Base-by-base conservation (phyloP, 352 stramenopile genomes). In the Phytophthora kernoviae region DNA sequence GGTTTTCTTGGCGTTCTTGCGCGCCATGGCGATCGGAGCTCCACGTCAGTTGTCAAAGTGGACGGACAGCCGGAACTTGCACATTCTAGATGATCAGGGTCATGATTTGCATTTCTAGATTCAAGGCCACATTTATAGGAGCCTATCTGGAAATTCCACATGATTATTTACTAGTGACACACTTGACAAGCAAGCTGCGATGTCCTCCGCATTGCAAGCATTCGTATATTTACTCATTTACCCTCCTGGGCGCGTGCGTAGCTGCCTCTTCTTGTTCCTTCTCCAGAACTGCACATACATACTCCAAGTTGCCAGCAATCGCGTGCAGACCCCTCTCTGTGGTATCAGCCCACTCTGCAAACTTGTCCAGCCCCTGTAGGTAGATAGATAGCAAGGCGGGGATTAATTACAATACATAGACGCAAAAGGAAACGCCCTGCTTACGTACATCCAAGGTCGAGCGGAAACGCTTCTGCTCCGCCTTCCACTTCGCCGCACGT, bases 241-340 rank as follows among this genome's bases (percentile, higher is more conserved):
- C 36, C 63, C 45, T 68, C 46, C 46, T 68, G 52, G n/a, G 45
- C 64, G 22, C 55, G 60, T 14, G 53, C 42, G 27, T 69, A 67
- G 40, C 42, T 17, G 45, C 43, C 2, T 12, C 33, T 33, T 75
- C 65, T 41, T 75, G 60, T 36, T 85, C 75, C 41, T 79, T 82
- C 54, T 91, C 79, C 34, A 91, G 67, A 34, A 91, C 81, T 11
- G 77, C 61, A 49, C 65, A 83, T 14, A 91, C 77, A 51, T 91
- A 89, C 57, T 91, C 81, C 21, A 88, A 59, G 32, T 91, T 91
- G 12, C 79, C 75, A 40, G 81, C 75, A 41, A 91, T 76, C 4
- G 58, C 64, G 33, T 79, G 73, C 40, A 91, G 56, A 49, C 85
- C 75, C 11, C 37, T 68, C 49, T 91, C 79, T 0, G 73, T 71